Evolutionary conservation across 805 yeast genomes (phyloP), one percentile per base, ranked within the genome.

Genomic region (Yarrowia osloensis): DNA sequence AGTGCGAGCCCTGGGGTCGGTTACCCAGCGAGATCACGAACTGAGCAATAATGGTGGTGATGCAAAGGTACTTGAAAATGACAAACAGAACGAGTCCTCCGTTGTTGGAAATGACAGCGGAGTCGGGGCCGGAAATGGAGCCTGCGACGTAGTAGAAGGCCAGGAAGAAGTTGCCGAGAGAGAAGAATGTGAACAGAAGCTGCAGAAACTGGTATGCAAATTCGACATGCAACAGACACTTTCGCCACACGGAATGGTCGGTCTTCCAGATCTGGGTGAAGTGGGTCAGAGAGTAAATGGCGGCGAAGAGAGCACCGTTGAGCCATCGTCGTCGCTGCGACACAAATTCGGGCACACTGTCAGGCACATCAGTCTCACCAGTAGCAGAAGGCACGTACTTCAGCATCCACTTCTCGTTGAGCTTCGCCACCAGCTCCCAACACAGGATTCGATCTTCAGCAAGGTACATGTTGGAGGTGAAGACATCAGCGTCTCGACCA

Each of bases 251-350:
- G 1, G 97, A 89, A 77, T 95, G 99, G 72, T 88, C 89, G 0
- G 97, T 90, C 69, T 84, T 80, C 97, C 97, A 94, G 67, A 95
- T 89, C 72, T 90, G 89, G 67, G 86, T 83, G 83, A 93, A 91
- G 75, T 93, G 96, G 67, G 90, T 74, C 70, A 90, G 90, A 1
- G 98, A 87, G 76, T 89, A 95, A 66, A 93, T 81, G 3, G 98
- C 98, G 0, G 99, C 98, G 80, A 95, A 95, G 75, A 95, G 85
- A 1, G 99, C 96, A 76, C 99, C 99, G 77, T 94, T 94, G 69
- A 94, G 84, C 99, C 99, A 94, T 81, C 99, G 87, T 81, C 99
- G 88, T 80, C 99, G 88, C 80, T 94, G 99, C 67, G 95, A 85
- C 65, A 94, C 90, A 74, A 95, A 91, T 75, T 95, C 98, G n/a